Evolutionary conservation across 2,329 filamentous ascomycete species (phyloP).

Genomic region (Grosmannia huntii): DNA sequence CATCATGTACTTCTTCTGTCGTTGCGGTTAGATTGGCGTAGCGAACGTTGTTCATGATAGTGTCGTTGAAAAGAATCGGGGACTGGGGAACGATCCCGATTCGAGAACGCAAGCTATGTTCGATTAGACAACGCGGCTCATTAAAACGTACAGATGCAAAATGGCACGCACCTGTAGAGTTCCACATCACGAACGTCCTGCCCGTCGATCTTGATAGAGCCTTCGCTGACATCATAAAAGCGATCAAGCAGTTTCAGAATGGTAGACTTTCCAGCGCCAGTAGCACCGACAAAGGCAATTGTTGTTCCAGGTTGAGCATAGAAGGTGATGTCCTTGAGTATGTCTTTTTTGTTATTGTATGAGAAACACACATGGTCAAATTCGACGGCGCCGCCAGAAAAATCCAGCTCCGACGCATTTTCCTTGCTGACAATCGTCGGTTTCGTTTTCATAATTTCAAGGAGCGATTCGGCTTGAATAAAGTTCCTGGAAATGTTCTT

Average conservation of each 20-base stretch:
- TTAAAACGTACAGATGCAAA: background rate
- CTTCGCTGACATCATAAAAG: slow-evolving; percentile 43
- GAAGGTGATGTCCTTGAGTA: slow-evolving; percentile 41
- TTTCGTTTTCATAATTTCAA: slow-evolving; percentile 45
- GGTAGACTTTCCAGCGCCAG: slow-evolving; percentile 47
- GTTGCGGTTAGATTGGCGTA: slow-evolving; percentile 41
- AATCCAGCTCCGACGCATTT: slow-evolving; percentile 34
- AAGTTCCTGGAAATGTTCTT: slow-evolving; percentile 43
- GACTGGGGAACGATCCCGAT: slow-evolving; percentile 45
- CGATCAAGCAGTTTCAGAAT: slow-evolving; percentile 45
- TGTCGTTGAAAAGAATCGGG: slow-evolving; percentile 43
- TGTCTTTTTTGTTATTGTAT: slow-evolving; percentile 46
- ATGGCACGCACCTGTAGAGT: slow-evolving; percentile 26
- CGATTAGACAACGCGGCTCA: background rate
- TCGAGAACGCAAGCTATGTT: slow-evolving; percentile 28
- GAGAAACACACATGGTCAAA: slow-evolving; percentile 44
- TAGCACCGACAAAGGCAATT: slow-evolving; percentile 47
- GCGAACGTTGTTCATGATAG: slow-evolving; percentile 45
- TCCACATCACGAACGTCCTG: slow-evolving; percentile 44
- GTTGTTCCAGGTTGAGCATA: slow-evolving; percentile 37
- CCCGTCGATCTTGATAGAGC: slow-evolving; percentile 41
- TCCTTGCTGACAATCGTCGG: slow-evolving; percentile 41
- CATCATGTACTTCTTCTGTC: slow-evolving; percentile 41
- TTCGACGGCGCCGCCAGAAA: slow-evolving; percentile 38
- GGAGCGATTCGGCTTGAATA: slow-evolving; percentile 43